Evolutionary conservation across 2,329 filamentous ascomycete species (phyloP).

Genomic region (Cercospora sp.): DNA sequence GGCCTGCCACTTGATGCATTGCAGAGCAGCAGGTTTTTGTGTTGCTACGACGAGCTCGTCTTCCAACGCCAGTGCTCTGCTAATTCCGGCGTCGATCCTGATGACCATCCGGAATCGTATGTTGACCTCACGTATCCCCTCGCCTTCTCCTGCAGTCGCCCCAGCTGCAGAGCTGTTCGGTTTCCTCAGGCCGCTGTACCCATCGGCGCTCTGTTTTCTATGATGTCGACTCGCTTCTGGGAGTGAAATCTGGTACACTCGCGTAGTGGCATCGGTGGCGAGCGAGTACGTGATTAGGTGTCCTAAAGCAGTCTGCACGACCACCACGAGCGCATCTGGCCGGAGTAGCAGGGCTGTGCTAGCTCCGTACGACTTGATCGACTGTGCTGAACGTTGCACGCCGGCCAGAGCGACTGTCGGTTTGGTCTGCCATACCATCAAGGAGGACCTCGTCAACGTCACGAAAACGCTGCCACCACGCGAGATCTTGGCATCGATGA

Average conservation of each 20-base stretch:
- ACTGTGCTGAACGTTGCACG: constrained; percentile 77
- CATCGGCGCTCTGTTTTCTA: constrained; percentile 52
- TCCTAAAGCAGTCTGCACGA: constrained; percentile 80
- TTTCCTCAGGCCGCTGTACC: constrained; percentile 32
- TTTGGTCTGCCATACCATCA: constrained; percentile 96
- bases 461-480: constrained; percentile 81
- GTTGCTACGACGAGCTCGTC: constrained; percentile 93
- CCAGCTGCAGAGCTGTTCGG: constrained; percentile 33
- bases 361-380: constrained; percentile 77
- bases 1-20: constrained; percentile 93
- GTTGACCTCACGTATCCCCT: constrained; percentile 80
- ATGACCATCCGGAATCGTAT: constrained; percentile 97
- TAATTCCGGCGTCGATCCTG: constrained; percentile 93
- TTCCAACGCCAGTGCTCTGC: constrained; percentile 81
- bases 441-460: constrained; percentile 77
- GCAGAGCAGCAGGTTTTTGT: constrained; percentile 85
- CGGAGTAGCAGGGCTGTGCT: constrained; percentile 83
- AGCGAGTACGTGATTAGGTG: constrained; percentile 95
- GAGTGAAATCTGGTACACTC: constrained; percentile 83
- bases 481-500: constrained; percentile 74
- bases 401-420: constrained; percentile 86
- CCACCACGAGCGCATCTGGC: constrained; percentile 87
- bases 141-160: constrained; percentile 74
- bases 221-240: constrained; percentile 52
- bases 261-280: constrained; percentile 76